Conservation (phyloP, 768 basidiomycete genomes). For the Cystobasidium tubakii region DNA sequence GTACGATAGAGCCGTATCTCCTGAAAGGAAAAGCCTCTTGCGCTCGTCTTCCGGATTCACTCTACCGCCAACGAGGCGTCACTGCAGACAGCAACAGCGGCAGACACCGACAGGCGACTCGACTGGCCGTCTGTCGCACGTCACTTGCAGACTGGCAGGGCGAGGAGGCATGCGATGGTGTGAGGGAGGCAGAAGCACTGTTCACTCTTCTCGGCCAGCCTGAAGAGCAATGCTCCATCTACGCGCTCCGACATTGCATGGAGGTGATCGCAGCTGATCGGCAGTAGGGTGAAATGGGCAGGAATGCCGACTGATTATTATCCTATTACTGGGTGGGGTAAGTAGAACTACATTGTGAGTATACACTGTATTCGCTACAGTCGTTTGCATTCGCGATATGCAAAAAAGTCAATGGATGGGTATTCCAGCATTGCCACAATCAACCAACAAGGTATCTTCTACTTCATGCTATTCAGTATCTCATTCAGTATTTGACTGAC, state of each 20-base stretch:
- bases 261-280: not conserved
- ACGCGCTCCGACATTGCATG: not conserved
- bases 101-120: not conserved
- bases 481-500: slow-evolving; percentile 36
- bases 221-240: not conserved
- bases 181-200: too few species aligned
- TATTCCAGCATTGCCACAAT: not conserved
- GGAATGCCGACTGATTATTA: not conserved
- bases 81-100: not conserved
- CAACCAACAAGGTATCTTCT: not conserved
- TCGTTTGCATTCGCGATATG: too few species aligned
- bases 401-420: too few species aligned
- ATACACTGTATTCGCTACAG: too few species aligned
- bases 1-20: too few species aligned
- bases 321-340: not conserved
- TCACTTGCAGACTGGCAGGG: not conserved
- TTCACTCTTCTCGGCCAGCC: not conserved
- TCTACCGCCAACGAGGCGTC: not conserved
- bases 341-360: too few species aligned
- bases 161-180: not conserved
- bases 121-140: not conserved
- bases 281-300: too few species aligned
- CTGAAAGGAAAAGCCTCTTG: too few species aligned
- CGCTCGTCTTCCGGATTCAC: too few species aligned
- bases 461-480: slow-evolving; percentile 28